Evolutionary conservation across 331 rosid species (phyloP), one percentile per base, ranked within the genome.

Genomic region (Erythrophleum ivorense): DNA sequence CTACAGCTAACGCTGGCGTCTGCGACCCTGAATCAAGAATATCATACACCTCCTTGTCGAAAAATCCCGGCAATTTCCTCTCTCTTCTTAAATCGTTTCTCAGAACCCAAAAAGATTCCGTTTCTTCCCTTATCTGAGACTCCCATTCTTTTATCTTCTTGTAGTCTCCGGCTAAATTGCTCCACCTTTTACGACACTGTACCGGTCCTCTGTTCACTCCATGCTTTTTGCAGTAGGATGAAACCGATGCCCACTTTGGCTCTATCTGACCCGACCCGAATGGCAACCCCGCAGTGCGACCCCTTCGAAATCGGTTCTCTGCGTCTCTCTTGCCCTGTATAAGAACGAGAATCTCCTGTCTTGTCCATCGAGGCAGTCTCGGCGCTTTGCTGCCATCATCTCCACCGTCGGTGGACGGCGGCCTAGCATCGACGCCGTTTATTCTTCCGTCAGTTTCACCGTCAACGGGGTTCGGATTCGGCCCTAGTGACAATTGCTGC

Each of bases 61-160:
- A 96, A 89, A 88, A 92, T 2, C 98, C 98, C 0, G 99, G 98
- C 77, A 96, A 78, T 77, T 94, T 96, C 83, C 91, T 91, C 90
- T 94, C 97, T 9, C 98, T 89, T 85, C 99, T 88, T 82, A 91
- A 78, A 78, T 96, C 99, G 75, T 96, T 96, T 84, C 99, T 88
- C 98, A 94, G 91, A 40, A 88, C 88, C 99, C 99, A 96, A 85
- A 91, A 96, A 78, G 99, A 96, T 45, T 96, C 98, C 77, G 93
- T 68, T 36, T 90, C 99, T 29, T 95, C 98, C 73, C 86, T 87
- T 77, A 81, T 84, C 85, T 83, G 90, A 24, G 87, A 82, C 71
- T 94, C 99, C 98, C 99, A 96, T 84, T 96, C 98, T 83, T 92
- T 94, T 78, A 96, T 96, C 94, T 96, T 96, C 89, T 94, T 96